phyloP scores from a whole-genome alignment of 352 stramenopile species.

The Nothophytophthora sp. region DNA sequence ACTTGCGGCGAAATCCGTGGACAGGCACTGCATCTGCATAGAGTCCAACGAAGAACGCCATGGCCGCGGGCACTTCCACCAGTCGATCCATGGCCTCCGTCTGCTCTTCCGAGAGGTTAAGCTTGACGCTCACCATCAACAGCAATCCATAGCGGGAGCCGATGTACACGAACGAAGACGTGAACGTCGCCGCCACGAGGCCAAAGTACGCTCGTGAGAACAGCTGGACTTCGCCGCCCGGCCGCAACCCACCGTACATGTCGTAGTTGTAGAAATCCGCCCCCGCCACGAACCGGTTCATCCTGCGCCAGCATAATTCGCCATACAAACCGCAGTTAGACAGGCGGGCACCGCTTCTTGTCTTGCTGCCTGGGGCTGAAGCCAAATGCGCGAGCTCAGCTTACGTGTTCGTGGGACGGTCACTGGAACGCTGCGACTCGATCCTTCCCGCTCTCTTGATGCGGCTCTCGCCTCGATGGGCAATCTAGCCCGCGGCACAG shows the following conservation, averaged over 20 bases:
- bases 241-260: slow-evolving; percentile 52
- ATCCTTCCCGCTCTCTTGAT: no score
- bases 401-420: no score
- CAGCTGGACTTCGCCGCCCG: slow-evolving; percentile 34
- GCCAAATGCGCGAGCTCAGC: no score
- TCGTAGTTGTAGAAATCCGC: slow-evolving; percentile 65
- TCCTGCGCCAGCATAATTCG: no score
- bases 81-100: slow-evolving; percentile 36
- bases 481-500: no score
- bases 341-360: no score
- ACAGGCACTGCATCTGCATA: slow-evolving; percentile 81
- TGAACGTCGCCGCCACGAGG: slow-evolving; percentile 48
- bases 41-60: slow-evolving; percentile 87
- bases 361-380: no score
- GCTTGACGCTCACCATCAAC: slow-evolving; percentile 29
- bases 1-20: slow-evolving; percentile 70
- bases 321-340: no score
- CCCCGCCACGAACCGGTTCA: slow-evolving; percentile 34
- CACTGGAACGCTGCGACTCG: no score
- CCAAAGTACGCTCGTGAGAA: slow-evolving; percentile 38
- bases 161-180: slow-evolving; percentile 50
- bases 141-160: slow-evolving; percentile 29
- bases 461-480: no score
- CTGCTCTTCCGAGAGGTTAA: slow-evolving; percentile 30
- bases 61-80: slow-evolving; percentile 63